Conservation (phyloP, 2,329 filamentous ascomycete species). For the Diaporthe capsici region DNA sequence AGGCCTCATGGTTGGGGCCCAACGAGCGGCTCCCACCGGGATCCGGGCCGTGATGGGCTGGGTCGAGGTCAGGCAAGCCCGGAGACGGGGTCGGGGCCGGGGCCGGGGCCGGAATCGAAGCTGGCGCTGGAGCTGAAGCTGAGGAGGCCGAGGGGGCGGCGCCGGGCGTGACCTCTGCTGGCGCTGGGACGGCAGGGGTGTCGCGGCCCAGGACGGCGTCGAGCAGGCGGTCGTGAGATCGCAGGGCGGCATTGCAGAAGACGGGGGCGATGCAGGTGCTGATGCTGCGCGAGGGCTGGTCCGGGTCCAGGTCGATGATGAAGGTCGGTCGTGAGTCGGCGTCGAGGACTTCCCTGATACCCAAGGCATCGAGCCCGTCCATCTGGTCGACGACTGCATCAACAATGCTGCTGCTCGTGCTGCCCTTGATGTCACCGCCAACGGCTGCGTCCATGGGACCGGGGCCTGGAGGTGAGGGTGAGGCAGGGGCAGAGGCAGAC, state of each 20-base stretch:
- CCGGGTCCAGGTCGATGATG: conserved; percentile 55
- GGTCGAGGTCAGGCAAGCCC: not conserved
- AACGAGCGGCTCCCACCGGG: conserved; percentile 17
- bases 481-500: not conserved
- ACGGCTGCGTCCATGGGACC: conserved; percentile 32
- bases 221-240: conserved; percentile 51
- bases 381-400: conserved; percentile 38
- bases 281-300: conserved; percentile 45
- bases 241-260: conserved; percentile 54
- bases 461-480: not conserved
- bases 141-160: not conserved
- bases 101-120: too few species aligned
- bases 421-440: not conserved
- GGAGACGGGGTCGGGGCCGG: not conserved
- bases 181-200: too few species aligned
- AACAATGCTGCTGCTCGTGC: not conserved
- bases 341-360: conserved; percentile 51
- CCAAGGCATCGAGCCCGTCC: conserved; percentile 44
- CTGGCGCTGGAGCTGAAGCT: not conserved
- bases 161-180: not conserved
- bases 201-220: conserved; percentile 47
- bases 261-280: conserved; percentile 49
- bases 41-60: conserved; percentile 19
- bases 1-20: conserved; percentile 51
- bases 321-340: conserved; percentile 56